These are phyloP conservation scores for Tylopilus plumbeoviolaceoides DNA, from an alignment of 768 basidiomycete species.

Conservation along the genomic window DNA sequence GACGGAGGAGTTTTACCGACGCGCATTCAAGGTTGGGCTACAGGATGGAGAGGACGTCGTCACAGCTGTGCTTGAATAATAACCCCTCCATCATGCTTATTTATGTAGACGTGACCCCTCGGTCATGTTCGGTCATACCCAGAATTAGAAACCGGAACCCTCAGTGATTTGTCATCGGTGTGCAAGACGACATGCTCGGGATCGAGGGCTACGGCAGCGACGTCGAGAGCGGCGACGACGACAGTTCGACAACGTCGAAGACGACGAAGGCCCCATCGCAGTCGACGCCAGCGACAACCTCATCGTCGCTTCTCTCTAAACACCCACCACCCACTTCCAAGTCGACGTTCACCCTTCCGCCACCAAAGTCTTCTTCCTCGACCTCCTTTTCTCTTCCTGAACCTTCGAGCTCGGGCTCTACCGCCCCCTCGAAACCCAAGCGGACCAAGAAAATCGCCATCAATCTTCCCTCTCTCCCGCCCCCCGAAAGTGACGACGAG, in stretches of 20 bases:
- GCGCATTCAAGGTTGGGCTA: conserved; percentile 14
- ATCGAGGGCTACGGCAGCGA: conserved; percentile 77
- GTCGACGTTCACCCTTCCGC: conserved; percentile 34
- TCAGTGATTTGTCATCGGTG: not conserved
- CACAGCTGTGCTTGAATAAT: conserved; percentile 2
- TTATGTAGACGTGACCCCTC: not conserved
- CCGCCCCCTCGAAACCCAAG: conserved; percentile 36
- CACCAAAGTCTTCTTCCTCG: conserved; percentile 30
- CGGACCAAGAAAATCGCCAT: conserved; percentile 43
- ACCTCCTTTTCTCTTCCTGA: conserved; percentile 29
- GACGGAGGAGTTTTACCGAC: conserved; percentile 9
- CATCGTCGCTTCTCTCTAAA: conserved; percentile 16
- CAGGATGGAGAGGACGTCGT: conserved; percentile 14
- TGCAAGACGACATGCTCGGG: conserved; percentile 52
- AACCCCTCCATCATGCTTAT: not conserved
- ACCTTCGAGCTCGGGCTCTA: conserved; percentile 8
- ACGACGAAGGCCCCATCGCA: not conserved
- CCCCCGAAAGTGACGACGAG: conserved; percentile 39
- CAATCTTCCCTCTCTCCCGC: conserved; percentile 26
- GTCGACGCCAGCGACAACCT: conserved; percentile 1
- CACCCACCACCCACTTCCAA: conserved; percentile 29
- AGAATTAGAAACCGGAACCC: too few relatives aligned
- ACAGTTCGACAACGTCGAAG: conserved; percentile 20
- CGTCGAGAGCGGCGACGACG: conserved; percentile 52
- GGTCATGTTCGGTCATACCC: too few relatives aligned